Percentiles rank a stretch among this genome's conserved stretches.
Conservation (phyloP, 768 basidiomycete species). For the Flagelloscypha sp. region DNA sequence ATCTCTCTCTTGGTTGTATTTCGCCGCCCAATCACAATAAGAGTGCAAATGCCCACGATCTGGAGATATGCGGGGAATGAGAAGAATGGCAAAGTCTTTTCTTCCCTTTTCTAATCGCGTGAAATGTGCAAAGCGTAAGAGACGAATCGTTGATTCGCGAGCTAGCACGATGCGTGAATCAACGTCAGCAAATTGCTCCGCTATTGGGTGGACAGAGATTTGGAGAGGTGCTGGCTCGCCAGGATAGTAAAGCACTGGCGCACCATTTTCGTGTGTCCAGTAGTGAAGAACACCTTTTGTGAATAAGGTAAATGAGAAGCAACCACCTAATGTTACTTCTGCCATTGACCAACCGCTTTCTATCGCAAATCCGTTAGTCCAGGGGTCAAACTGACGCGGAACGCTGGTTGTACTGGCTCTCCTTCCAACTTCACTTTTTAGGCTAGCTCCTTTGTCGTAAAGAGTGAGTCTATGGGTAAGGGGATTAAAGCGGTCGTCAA, state of each 20-base stretch:
- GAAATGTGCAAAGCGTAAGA: conserved; percentile 31
- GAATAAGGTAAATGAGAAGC: no score
- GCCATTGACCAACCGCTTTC: conserved; percentile 30
- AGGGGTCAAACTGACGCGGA: conserved; percentile 36
- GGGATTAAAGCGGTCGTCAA: conserved; percentile 43
- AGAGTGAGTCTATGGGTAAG: conserved; percentile 28
- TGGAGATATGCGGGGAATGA: conserved; percentile 28
- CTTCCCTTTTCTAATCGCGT: conserved; percentile 28
- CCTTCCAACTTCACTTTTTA: conserved; percentile 36
- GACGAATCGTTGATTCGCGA: conserved; percentile 23
- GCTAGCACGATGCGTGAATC: no score
- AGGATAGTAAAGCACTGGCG: conserved; percentile 26
- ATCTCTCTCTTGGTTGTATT: no score
- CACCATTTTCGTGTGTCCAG: conserved; percentile 25
- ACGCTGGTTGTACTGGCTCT: conserved; percentile 30
- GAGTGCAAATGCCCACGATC: no score
- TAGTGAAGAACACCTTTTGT: conserved; percentile 18
- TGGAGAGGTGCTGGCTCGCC: conserved; percentile 13
- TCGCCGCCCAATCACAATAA: no score
- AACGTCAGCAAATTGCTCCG: no score
- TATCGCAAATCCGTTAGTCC: conserved; percentile 18
- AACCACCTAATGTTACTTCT: conserved; percentile 24
- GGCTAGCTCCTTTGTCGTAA: conserved; percentile 30
- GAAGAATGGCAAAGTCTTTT: conserved; percentile 32
- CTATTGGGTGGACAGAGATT: conserved; percentile 12